A percentile compares a stretch with the other conserved stretches of the same genome.
Evolutionary conservation across 75 land plant species (phyloP).

Genomic region (Pinus taeda): DNA sequence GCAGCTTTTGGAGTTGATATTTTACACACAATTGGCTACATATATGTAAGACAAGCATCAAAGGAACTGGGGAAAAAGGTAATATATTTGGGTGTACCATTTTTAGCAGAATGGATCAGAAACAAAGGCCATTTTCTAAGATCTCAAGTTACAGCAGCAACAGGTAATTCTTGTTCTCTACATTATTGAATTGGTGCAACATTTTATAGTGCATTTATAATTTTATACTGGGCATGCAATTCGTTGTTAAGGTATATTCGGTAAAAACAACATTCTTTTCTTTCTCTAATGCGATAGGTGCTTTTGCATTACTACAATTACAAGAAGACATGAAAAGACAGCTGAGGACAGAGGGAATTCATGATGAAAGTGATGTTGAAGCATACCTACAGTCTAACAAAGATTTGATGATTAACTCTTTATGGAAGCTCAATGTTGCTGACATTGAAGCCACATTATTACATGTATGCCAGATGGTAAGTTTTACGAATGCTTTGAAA

Average conservation of each 20-base stretch:
- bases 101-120: constrained; percentile 74
- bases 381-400: constrained; percentile 35
- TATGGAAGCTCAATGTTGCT: constrained; percentile 71
- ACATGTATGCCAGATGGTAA: constrained; percentile 67
- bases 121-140: constrained; percentile 65
- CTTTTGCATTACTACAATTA: constrained; percentile 61
- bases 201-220: background rate
- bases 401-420: constrained; percentile 52
- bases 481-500: background rate
- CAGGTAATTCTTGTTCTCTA: constrained; percentile 26
- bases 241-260: background rate
- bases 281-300: constrained; percentile 25
- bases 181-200: constrained; percentile 3
- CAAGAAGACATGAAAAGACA: constrained; percentile 53
- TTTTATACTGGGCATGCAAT: background rate
- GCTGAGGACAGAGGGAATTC: constrained; percentile 27
- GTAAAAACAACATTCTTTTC: background rate
- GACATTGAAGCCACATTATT: constrained; percentile 69
- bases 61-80: constrained; percentile 66
- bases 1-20: constrained; percentile 68
- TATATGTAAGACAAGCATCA: constrained; percentile 64
- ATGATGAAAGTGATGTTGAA: constrained; percentile 37
- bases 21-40: constrained; percentile 63
- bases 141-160: constrained; percentile 69
- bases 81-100: constrained; percentile 64